Evolutionary conservation across 148 eudicot genomes (phyloP).

Genomic region (Amaranthus hypochondriacus): DNA sequence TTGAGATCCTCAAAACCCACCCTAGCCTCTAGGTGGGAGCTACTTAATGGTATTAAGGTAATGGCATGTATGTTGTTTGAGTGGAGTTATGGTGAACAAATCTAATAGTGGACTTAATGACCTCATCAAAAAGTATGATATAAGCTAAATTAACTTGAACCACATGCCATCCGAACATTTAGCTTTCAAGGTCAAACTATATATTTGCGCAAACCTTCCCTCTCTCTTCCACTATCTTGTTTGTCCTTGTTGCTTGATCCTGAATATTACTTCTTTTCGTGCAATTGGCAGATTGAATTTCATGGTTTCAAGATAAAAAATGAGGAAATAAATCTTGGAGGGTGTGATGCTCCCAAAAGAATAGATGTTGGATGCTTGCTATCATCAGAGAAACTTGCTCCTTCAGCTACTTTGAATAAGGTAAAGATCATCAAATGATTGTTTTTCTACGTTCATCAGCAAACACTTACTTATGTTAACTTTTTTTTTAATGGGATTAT

Average conservation of each 20-base stretch:
- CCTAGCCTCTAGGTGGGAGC: neutral
- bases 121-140: neutral
- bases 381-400: constrained; percentile 76
- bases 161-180: neutral
- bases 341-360: constrained; percentile 87
- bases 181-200: neutral
- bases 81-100: neutral
- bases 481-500: neutral
- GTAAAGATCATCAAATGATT: constrained; percentile 23
- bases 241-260: neutral
- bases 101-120: neutral
- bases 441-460: neutral
- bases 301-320: constrained; percentile 80
- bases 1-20: neutral
- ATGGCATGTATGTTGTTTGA: too few relatives aligned
- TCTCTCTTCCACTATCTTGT: neutral
- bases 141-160: too few relatives aligned
- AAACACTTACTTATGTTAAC: neutral
- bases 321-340: constrained; percentile 71
- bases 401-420: constrained; percentile 73
- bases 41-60: neutral
- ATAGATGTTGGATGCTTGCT: constrained; percentile 74
- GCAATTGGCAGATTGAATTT: constrained; percentile 59
- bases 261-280: neutral
- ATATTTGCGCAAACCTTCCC: too few relatives aligned